Evolutionary conservation across 805 yeast species (phyloP).

Genomic region (Cyberlindnera misumaiensis): DNA sequence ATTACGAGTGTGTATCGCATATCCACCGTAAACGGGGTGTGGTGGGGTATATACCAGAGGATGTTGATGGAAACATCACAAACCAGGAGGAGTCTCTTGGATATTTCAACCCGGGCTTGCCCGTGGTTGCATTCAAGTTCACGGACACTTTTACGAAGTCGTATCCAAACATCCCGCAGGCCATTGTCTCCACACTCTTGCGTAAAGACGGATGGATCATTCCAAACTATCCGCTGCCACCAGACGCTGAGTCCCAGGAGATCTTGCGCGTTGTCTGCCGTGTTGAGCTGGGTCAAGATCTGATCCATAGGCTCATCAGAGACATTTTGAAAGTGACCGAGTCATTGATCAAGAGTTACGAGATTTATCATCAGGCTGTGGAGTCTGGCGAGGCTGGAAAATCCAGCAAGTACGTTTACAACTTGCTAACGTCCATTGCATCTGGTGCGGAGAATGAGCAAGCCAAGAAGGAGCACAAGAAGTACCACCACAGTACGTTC

Average conservation of each 20-base stretch:
- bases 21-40: slow-evolving; percentile 56
- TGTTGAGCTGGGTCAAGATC: slow-evolving; percentile 52
- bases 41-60: slow-evolving; percentile 16
- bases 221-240: slow-evolving; percentile 83
- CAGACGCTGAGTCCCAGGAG: slow-evolving; percentile 49
- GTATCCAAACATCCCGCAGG: slow-evolving; percentile 81
- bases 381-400: slow-evolving; percentile 11
- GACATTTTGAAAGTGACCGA: slow-evolving; percentile 51
- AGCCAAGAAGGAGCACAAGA: slow-evolving; percentile 17
- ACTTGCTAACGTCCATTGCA: slow-evolving; percentile 47
- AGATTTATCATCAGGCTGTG: slow-evolving; percentile 18
- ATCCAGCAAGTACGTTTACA: slow-evolving; percentile 32
- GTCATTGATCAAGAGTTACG: slow-evolving; percentile 42
- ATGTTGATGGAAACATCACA: slow-evolving; percentile 22
- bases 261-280: slow-evolving; percentile 82
- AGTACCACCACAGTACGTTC: slow-evolving; percentile 22
- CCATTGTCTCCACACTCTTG: slow-evolving; percentile 61
- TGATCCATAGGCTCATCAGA: slow-evolving; percentile 57
- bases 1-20: slow-evolving; percentile 68
- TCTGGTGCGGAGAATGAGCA: slow-evolving; percentile 37
- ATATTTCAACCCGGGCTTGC: slow-evolving; percentile 67
- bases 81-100: slow-evolving; percentile 31
- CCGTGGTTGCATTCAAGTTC: slow-evolving; percentile 83
- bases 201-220: slow-evolving; percentile 81
- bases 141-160: slow-evolving; percentile 46